phyloP scores from a whole-genome alignment of 768 basidiomycete species.

The Rhizopogon vesiculosus region DNA sequence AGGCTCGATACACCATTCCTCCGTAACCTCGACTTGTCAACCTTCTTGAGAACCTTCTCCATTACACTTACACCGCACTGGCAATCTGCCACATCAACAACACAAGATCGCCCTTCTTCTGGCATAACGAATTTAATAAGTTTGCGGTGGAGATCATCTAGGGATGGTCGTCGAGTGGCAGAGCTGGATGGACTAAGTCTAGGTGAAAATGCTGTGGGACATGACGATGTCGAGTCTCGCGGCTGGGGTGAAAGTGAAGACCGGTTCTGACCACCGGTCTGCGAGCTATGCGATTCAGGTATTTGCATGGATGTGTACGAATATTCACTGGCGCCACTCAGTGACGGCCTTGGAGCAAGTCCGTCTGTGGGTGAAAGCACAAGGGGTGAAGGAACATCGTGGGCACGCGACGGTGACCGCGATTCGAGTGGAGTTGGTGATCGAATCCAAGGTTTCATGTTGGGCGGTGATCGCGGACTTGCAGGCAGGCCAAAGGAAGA shows the following conservation, averaged over 20 bases:
- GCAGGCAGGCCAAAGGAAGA: constrained; percentile 49
- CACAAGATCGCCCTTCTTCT: constrained; percentile 73
- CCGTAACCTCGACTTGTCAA: constrained; percentile 55
- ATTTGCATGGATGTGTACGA: constrained; percentile 57
- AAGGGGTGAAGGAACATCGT: constrained; percentile 38
- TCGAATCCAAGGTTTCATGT: constrained; percentile 37
- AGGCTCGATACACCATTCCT: constrained; percentile 42
- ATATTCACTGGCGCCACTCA: constrained; percentile 40
- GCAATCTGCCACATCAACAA: constrained; percentile 79
- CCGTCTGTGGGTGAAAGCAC: constrained; percentile 25
- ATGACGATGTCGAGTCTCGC: constrained; percentile 1
- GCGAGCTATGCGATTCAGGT: constrained; percentile 34
- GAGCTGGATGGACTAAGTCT: constrained; percentile 58
- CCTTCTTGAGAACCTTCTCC: constrained; percentile 86
- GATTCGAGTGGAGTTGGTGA: constrained; percentile 21
- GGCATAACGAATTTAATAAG: constrained; percentile 88
- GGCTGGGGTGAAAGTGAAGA: constrained; percentile 54
- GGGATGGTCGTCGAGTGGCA: constrained; percentile 41
- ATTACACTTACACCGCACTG: constrained; percentile 80
- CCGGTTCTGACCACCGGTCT: constrained; percentile 26
- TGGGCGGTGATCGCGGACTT: constrained; percentile 53
- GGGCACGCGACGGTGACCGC: constrained; percentile 30
- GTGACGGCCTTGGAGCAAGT: constrained; percentile 37
- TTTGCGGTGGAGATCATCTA: constrained; percentile 79
- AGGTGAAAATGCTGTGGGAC: constrained; percentile 46